Conservation (phyloP, 176 grass and related monocot species). For the Phoenix dactylifera region DNA sequence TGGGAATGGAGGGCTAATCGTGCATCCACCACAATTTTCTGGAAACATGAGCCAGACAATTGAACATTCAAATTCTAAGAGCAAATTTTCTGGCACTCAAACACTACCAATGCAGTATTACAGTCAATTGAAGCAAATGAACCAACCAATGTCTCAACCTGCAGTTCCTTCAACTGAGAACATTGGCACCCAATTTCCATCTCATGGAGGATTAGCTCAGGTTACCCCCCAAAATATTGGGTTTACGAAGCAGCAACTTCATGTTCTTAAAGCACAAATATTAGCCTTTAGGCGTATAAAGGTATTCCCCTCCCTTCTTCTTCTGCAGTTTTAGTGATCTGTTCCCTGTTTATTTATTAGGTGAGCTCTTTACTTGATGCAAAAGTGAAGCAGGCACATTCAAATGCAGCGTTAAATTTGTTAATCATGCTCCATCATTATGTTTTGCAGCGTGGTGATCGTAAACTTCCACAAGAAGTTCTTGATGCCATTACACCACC, state of each 20-base stretch:
- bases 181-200: constrained; percentile 26
- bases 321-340: too few relatives aligned
- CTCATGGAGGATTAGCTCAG: constrained; percentile 25
- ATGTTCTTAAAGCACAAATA: constrained; percentile 95
- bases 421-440: not conserved
- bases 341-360: constrained; percentile 1
- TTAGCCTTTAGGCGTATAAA: constrained; percentile 95
- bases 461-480: constrained; percentile 76
- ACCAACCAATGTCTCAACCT: constrained; percentile 25
- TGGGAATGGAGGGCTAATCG: constrained; percentile 39
- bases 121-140: constrained; percentile 47
- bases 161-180: constrained; percentile 25
- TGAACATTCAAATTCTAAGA: constrained; percentile 50
- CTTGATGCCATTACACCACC: constrained; percentile 73
- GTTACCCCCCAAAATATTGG: constrained; percentile 17
- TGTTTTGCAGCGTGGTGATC: constrained; percentile 73
- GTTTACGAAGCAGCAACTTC: constrained; percentile 93
- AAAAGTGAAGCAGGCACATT: not conserved
- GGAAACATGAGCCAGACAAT: constrained; percentile 32
- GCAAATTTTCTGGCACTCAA: constrained; percentile 37
- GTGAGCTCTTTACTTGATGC: constrained; percentile 11
- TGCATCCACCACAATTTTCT: constrained; percentile 37
- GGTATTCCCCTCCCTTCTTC: constrained; percentile 25
- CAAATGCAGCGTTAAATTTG: too few relatives aligned
- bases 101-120: constrained; percentile 46